Base-by-base conservation (phyloP, 2,329 filamentous ascomycete genomes). In the Venturia oleaginea region DNA sequence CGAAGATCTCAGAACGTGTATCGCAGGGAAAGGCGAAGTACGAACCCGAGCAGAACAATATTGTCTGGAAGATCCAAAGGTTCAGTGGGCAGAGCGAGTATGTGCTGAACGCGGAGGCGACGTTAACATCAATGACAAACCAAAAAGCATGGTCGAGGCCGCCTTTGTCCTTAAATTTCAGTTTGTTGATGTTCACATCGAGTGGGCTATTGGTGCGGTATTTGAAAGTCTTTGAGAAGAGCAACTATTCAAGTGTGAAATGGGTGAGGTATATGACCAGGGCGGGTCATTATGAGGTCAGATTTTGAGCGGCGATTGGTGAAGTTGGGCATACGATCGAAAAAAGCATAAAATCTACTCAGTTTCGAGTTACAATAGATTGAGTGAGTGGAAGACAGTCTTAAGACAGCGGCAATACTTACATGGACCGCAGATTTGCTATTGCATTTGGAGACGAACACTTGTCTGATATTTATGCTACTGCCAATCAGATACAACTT, bases 171-270 rank as follows among this genome's bases (percentile, higher is more conserved):
- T 79, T 99, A 76, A 94, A 86, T 76, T 99, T 99, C 73, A 94
- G 89, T 68, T 77, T 99, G 71, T 82, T 99, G 71, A 99, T 99
- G 95, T 99, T 99, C 74, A 99, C 94, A 24, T 96, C 91, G 73
- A 95, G 90, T 0, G 94, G 94, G 0, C 75, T 99, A 73, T 74
- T 99, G 68, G 94, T 99, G 65, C 82, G 95, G 61, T 99, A 99
- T 76, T 78, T 99, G 65, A 99, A 99, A 79, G 94, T 99, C 1
- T 99, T 99, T 79, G 94, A 99, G 80, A 99, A 99, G 86, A 94
- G 86, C 77, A 97, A 97, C 77, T 99, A 99, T 76, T 95, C 90
- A 67, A 96, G 92, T 73, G 94, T 99, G 60, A 99, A 99, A 77
- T 99, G 94, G 94, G 94, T 99, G 70, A 83, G 94, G 70, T 99